Evolutionary conservation across 768 basidiomycete genomes (phyloP), one percentile per base, ranked within the genome.

Genomic region (Obba rivulosa): DNA sequence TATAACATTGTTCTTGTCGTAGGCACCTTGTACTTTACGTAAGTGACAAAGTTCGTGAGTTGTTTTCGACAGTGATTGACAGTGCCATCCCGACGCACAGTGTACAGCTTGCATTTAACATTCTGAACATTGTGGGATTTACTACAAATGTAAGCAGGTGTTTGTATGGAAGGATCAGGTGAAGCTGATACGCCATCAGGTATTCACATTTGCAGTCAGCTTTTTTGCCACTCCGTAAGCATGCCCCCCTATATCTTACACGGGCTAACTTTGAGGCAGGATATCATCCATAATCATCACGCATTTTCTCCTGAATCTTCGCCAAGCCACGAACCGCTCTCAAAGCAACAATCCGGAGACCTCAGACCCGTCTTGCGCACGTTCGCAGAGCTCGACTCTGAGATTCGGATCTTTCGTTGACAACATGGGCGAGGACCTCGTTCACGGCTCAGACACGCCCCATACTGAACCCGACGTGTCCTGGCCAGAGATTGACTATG

Each of bases 11-110:
- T n/a, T n/a, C n/a, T n/a, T n/a, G n/a, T 21, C 28, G 5, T 23
- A 52, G 52, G 52, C 7, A 53, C 52, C 11, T 14, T 53, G 0
- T 53, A 53, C 34, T 53, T 53, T n/a, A 24, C 20, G 52, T 53
- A 18, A 9, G 52, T 47, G n/a, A n/a, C 7, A 31, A 31, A 7
- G 2, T 3, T 31, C 28, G 28, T 16, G 11, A 2, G 13, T 38
- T 24, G 14, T 10, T 10, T 14, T 11, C 9, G 9, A 18, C n/a
- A n/a, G n/a, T n/a, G n/a, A n/a, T n/a, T n/a, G n/a, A n/a, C n/a
- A n/a, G n/a, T n/a, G n/a, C 20, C 11, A 11, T 36, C 5, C 13
- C 28, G 5, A 31, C 13, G 7, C 13, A 31, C n/a, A 53, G 52
- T 4, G 28, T 46, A 2, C 40, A 49, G 8, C 52, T 53, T 7